Conservation (phyloP, 129 eudicot species). For the Saussurea involucrata region DNA sequence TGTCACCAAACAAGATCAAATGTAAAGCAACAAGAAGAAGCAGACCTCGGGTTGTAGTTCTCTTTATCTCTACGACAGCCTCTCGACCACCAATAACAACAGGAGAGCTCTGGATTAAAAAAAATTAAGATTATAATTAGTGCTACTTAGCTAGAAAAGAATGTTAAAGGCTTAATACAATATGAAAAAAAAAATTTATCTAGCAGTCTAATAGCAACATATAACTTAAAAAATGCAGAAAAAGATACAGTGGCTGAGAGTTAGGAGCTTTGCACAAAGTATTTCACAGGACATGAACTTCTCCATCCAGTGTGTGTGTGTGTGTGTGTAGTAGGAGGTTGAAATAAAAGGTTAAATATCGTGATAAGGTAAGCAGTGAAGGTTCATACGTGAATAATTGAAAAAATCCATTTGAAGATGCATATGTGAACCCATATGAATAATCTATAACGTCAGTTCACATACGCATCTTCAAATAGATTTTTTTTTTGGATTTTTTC, state of each 20-base stretch:
- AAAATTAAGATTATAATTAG: background rate
- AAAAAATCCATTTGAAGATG: background rate
- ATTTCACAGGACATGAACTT: background rate
- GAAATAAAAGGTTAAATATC: too few species aligned
- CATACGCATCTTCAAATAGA: background rate
- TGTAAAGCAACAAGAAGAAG: constrained; percentile 2
- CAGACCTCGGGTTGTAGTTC: constrained; percentile 60
- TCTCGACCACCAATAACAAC: constrained; percentile 52
- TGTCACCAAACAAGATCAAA: background rate
- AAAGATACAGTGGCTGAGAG: background rate
- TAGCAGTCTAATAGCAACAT: background rate
- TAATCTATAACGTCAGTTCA: background rate
- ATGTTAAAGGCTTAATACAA: background rate
- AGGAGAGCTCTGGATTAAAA: constrained; percentile 43
- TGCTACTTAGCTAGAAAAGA: background rate
- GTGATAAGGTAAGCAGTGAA: background rate
- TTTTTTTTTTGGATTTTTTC: too few species aligned
- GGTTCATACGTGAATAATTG: background rate
- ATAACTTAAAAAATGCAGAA: background rate
- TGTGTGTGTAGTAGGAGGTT: background rate
- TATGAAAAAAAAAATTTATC: background rate
- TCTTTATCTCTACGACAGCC: constrained; percentile 53
- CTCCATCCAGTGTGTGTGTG: background rate
- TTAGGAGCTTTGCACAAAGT: background rate
- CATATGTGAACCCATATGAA: background rate